Evolutionary conservation across 148 eudicot species (phyloP).

Genomic region (Fagopyrum homotropicum): DNA sequence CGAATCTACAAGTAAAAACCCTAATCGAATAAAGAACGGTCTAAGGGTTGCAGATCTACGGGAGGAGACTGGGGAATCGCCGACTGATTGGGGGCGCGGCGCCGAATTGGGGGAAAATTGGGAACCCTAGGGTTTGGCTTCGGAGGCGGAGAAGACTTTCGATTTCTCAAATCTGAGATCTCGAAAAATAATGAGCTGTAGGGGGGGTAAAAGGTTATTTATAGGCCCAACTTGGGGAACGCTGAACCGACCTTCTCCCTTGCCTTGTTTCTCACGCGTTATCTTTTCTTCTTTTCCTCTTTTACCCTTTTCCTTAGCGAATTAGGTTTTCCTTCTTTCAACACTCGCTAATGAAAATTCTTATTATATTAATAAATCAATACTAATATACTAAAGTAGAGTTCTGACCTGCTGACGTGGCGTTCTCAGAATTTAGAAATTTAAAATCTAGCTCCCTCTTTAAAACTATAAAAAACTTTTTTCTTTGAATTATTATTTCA

Average conservation of each 20-base stretch:
- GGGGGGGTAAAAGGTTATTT: not conserved
- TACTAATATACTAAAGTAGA: too few species aligned
- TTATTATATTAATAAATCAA: too few species aligned
- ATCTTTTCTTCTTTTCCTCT: not conserved
- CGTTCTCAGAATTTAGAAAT: too few species aligned
- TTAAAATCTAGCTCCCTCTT: too few species aligned
- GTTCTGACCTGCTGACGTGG: too few species aligned
- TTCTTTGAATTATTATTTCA: too few species aligned
- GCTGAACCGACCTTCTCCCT: conserved; percentile 5
- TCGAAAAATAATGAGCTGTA: conserved; percentile 1
- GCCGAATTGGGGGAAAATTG: not conserved
- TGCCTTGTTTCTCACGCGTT: conserved; percentile 5
- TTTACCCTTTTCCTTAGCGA: not conserved
- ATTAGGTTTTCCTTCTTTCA: not conserved
- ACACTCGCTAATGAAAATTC: too few species aligned
- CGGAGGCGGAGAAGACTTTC: conserved; percentile 13
- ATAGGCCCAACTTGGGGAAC: conserved; percentile 10
- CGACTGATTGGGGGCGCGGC: not conserved
- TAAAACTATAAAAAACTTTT: too few species aligned
- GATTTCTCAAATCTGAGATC: conserved; percentile 13
- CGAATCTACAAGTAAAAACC: not conserved
- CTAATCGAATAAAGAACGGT: not conserved
- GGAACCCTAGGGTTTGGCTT: conserved; percentile 11
- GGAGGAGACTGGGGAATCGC: not conserved
- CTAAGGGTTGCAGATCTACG: conserved; percentile 6